Base-by-base conservation (phyloP, 2,329 filamentous ascomycete species). In the Phialocephala subalpina region DNA sequence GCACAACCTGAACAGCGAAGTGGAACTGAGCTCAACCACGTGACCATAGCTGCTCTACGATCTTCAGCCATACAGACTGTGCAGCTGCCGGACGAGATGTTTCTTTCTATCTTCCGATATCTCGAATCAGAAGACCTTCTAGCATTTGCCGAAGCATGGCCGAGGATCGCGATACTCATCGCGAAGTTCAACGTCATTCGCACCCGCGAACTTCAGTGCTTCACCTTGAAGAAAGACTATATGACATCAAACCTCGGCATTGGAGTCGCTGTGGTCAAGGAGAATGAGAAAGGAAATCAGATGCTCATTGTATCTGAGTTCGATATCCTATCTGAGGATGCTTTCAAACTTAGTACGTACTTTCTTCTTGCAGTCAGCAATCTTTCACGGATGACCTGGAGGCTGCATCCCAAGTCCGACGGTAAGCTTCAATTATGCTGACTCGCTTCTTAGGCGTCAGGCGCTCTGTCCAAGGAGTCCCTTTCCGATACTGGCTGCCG, bases 141-240 rank as follows among this genome's bases (percentile, higher is more conserved):
- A 60, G 22, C 36, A 11, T 72, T 73, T 47, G 72, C 67, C 14
- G 20, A 68, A 56, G 64, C 68, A 38, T 73, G 70, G 69, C n/a
- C 40, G 11, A 61, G 42, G 55, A 60, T 72, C n/a, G 66, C 57
- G 9, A 20, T 22, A n/a, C 20, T 72, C 11, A 68, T 71, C 18
- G 66, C 62, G 1, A 64, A 53, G 16, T 69, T 49, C 38, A 70
- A 74, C 38, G 36, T 73, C 1, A 65, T 71, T 38, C 67, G 67
- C 3, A 76, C 77, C 55, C 79, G 81, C 14, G 82, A 84, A 70
- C 72, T 84, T 4, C 79, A 82, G 60, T 85, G 82, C 70, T 84
- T 83, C 69, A 78, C 76, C 52, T 74, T 82, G 38, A 84, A 84
- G 73, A 74, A 79, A 63, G 77, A 73, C 20, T 81, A 81, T 70